Percentiles rank a stretch among this genome's conserved stretches.
Conservation (phyloP, 768 basidiomycete genomes). For the Termitomyces bulborhizus region DNA sequence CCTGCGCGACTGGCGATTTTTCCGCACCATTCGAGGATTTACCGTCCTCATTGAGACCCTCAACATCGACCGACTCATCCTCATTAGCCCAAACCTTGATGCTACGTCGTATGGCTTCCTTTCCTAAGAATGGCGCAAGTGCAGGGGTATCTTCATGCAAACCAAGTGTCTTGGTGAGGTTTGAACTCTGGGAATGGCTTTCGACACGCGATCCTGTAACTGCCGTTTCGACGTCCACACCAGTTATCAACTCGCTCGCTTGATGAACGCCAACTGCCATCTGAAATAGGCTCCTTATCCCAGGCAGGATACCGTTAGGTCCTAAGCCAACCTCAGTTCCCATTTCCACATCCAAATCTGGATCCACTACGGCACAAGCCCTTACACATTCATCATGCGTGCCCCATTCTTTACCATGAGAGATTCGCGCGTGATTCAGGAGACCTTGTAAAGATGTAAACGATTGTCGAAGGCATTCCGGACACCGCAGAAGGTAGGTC, state of each 20-base stretch:
- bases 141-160: slow-evolving; percentile 44
- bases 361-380: slow-evolving; percentile 39
- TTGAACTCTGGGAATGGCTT: slow-evolving; percentile 11
- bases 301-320: slow-evolving; percentile 36
- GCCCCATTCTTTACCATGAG: slow-evolving; percentile 45
- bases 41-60: slow-evolving; percentile 10
- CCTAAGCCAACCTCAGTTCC: slow-evolving; percentile 41
- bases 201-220: background rate
- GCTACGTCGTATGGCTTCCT: slow-evolving; percentile 30
- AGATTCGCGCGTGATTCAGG: slow-evolving; percentile 46
- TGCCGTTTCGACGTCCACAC: background rate
- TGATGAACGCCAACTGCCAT: slow-evolving; percentile 34
- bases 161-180: slow-evolving; percentile 38
- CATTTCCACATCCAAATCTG: slow-evolving; percentile 29
- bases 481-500: slow-evolving; percentile 38
- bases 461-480: slow-evolving; percentile 34
- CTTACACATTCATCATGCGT: slow-evolving; percentile 51
- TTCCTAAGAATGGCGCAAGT: slow-evolving; percentile 43
- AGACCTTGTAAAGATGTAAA: slow-evolving; percentile 50
- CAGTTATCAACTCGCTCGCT: background rate
- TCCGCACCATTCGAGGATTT: background rate
- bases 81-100: slow-evolving; percentile 34
- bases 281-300: slow-evolving; percentile 42
- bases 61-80: slow-evolving; percentile 30
- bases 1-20: background rate